phyloP scores from a whole-genome alignment of 345 rosid genomes.

The Bruguiera gymnorhiza region DNA sequence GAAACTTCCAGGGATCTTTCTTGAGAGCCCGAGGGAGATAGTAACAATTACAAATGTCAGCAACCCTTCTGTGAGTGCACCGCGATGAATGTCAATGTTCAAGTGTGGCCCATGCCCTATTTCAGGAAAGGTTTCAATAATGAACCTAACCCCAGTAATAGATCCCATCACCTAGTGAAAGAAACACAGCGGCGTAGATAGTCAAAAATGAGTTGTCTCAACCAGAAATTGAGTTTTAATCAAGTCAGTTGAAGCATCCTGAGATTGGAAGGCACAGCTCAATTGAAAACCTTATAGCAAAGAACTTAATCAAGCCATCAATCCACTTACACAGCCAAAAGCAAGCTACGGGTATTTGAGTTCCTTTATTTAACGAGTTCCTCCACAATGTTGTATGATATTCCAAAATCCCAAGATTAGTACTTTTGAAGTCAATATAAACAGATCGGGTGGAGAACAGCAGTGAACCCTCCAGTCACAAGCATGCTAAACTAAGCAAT shows the following conservation, averaged over 20 bases:
- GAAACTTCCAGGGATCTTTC: constrained; percentile 63
- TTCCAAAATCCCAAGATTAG: too few relatives aligned
- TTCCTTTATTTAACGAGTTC: too few relatives aligned
- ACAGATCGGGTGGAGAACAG: too few relatives aligned
- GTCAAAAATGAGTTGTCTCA: background rate
- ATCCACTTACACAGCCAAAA: too few relatives aligned
- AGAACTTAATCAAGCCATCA: background rate
- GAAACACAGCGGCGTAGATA: too few relatives aligned
- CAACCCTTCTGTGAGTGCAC: constrained; percentile 85
- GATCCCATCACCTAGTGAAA: constrained; percentile 70
- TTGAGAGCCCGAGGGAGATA: constrained; percentile 68
- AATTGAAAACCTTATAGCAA: background rate
- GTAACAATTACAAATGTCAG: constrained; percentile 62
- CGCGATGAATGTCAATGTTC: constrained; percentile 65
- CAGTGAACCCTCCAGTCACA: too few relatives aligned
- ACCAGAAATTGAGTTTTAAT: background rate
- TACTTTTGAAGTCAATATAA: too few relatives aligned
- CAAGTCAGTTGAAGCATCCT: background rate
- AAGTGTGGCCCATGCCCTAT: constrained; percentile 68
- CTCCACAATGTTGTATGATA: too few relatives aligned
- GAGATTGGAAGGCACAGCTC: background rate
- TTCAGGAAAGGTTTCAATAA: constrained; percentile 60
- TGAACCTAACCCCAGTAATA: constrained; percentile 61
- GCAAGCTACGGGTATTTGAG: too few relatives aligned
- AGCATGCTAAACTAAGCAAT: too few relatives aligned